Conservation (phyloP, 169 alveolate genomes). For the Cryptosporidium meleagridis region DNA sequence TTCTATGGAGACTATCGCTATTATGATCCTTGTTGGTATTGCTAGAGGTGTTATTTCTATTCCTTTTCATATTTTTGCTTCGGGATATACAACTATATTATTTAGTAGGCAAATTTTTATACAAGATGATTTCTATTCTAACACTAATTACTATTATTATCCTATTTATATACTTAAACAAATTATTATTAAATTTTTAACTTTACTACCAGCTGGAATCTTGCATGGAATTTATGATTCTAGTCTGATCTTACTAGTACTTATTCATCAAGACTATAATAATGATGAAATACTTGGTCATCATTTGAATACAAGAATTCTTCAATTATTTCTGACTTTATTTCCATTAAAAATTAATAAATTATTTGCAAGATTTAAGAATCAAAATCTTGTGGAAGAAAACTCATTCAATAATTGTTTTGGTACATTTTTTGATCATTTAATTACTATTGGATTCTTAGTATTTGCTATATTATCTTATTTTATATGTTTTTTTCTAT, state of each 20-base stretch:
- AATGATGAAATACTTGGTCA: neutral
- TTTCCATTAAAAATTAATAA: neutral
- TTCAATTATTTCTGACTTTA: neutral
- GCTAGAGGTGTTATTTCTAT: conserved; percentile 50
- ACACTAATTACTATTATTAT: neutral
- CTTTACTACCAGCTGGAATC: conserved; percentile 26
- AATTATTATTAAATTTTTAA: neutral
- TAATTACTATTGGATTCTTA: neutral
- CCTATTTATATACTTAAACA: neutral
- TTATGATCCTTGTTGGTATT: conserved; percentile 2
- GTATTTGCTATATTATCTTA: conserved; percentile 3
- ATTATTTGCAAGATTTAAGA: neutral
- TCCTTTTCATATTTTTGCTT: conserved; percentile 60
- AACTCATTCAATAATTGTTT: neutral
- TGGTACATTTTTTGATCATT: neutral
- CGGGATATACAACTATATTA: conserved; percentile 58
- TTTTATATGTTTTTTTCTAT: neutral
- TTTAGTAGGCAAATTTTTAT: neutral
- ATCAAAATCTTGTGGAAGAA: neutral
- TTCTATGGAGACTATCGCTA: neutral
- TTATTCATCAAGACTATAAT: neutral
- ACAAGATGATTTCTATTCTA: neutral
- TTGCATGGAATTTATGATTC: conserved; percentile 68
- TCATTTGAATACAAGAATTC: neutral
- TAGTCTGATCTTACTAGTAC: neutral